Percentiles rank a stretch among this genome's conserved stretches.
phyloP scores from a whole-genome alignment of 257 asterid species.

The Rhazya stricta region DNA sequence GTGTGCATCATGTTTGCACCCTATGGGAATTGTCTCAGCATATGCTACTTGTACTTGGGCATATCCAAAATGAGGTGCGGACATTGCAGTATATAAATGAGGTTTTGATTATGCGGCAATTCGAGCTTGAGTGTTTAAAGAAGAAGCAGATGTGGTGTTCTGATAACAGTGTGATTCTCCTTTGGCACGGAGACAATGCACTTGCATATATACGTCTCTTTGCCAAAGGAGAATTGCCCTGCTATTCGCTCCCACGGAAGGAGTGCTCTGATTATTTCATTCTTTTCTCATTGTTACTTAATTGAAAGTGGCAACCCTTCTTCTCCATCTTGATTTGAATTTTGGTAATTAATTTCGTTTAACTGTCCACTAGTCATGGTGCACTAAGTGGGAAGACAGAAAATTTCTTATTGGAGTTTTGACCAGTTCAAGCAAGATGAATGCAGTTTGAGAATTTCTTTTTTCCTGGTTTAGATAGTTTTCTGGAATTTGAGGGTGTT shows the following conservation, averaged over 20 bases:
- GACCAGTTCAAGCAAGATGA: no score
- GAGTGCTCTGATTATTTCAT: no score
- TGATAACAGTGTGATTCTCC: slow-evolving; percentile 33
- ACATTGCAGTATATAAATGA: slow-evolving; percentile 2
- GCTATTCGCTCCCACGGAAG: slow-evolving; percentile 38
- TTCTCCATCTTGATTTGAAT: no score
- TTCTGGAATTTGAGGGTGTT: no score
- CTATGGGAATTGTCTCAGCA: slow-evolving; percentile 18
- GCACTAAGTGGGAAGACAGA: no score
- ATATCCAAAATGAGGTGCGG: slow-evolving; percentile 21
- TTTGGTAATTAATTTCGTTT: no score
- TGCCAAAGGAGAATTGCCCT: slow-evolving; percentile 92
- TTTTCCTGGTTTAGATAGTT: no score
- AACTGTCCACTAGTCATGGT: no score
- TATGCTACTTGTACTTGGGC: slow-evolving; percentile 11
- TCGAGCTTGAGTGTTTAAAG: not conserved
- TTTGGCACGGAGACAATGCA: slow-evolving; percentile 42
- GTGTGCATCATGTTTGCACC: not conserved
- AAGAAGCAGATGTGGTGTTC: not conserved
- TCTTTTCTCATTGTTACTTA: not conserved
- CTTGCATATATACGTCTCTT: slow-evolving; percentile 33
- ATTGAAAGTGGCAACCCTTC: no score
- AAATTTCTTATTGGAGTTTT: no score
- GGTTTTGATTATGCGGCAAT: not conserved
- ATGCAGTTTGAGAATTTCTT: no score